Evolutionary conservation across 2,329 filamentous ascomycete genomes (phyloP).

Genomic region (Gremmenia infestans): DNA sequence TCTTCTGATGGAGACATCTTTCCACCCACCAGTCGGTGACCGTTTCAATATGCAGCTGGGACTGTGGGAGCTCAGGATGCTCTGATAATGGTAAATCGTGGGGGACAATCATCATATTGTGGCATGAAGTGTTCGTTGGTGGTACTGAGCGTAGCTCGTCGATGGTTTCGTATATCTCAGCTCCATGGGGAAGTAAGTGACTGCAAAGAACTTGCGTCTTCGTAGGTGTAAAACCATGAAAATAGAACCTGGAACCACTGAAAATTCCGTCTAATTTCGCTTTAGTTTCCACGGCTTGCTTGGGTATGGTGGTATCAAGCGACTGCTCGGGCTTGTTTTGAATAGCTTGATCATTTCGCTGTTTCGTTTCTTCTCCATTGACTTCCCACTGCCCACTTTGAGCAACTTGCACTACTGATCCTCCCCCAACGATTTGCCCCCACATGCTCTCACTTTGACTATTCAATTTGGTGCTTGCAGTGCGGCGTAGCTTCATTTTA

Average conservation of each 20-base stretch:
- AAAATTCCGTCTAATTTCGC: constrained; percentile 35
- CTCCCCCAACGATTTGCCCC: constrained; percentile 72
- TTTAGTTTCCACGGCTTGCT: constrained; percentile 13
- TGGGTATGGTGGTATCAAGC: neutral
- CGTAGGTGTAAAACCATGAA: constrained; percentile 39
- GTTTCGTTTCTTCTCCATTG: constrained; percentile 8
- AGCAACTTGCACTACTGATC: constrained; percentile 21
- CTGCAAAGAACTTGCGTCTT: constrained; percentile 34
- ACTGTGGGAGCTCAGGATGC: constrained; percentile 29
- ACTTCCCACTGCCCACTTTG: constrained; percentile 27
- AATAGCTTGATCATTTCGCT: neutral
- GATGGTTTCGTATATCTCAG: constrained; percentile 20
- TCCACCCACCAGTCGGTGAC: constrained; percentile 95
- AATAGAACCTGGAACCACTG: constrained; percentile 35
- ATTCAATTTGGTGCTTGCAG: constrained; percentile 76
- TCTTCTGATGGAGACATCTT: constrained; percentile 73
- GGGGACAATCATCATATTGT: constrained; percentile 39
- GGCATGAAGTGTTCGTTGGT: constrained; percentile 4
- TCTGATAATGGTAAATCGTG: constrained; percentile 33
- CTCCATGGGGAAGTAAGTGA: constrained; percentile 35
- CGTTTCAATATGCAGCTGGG: constrained; percentile 37
- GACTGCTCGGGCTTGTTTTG: neutral
- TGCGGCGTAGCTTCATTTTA: constrained; percentile 78
- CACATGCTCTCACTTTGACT: constrained; percentile 81
- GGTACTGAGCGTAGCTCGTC: constrained; percentile 12